Evolutionary conservation across 371 early-diverging fungal genomes (phyloP).

Genomic region (Syncephalis fuscata): DNA sequence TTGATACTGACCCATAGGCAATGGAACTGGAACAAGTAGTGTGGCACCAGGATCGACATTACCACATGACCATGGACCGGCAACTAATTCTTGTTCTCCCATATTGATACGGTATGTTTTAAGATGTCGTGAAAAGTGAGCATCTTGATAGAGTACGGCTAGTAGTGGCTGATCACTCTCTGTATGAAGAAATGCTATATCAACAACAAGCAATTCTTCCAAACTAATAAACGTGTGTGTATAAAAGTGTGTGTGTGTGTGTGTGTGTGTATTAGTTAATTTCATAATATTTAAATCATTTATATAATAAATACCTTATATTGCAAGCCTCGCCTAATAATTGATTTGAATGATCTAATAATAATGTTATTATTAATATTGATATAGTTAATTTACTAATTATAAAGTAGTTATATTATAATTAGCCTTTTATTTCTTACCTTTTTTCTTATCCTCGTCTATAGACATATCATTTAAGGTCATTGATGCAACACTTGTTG

Average conservation of each 20-base stretch:
- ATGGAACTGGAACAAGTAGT: conserved; percentile 35
- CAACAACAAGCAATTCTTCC: conserved; percentile 48
- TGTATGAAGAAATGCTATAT: conserved; percentile 45
- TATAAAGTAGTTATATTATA: too few relatives aligned
- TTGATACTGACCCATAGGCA: conserved; percentile 12
- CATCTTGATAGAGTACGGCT: conserved; percentile 60
- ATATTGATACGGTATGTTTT: conserved; percentile 39
- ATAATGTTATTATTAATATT: too few relatives aligned
- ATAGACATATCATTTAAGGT: too few relatives aligned
- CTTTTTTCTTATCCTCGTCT: too few relatives aligned
- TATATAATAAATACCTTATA: conserved; percentile 4
- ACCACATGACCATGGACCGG: conserved; percentile 23
- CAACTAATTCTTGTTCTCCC: conserved; percentile 21
- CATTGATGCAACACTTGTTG: neutral
- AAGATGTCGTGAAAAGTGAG: conserved; percentile 36
- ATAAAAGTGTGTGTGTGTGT: too few relatives aligned
- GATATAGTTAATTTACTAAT: too few relatives aligned
- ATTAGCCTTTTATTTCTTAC: too few relatives aligned
- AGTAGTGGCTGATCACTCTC: conserved; percentile 27
- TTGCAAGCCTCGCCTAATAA: conserved; percentile 6
- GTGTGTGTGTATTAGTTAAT: too few relatives aligned
- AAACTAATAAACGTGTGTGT: conserved; percentile 19
- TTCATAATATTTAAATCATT: neutral
- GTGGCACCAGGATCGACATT: conserved; percentile 30
- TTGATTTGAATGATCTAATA: neutral